These are phyloP conservation scores for Lanmaoa pseudosensibilis DNA, from an alignment of 768 basidiomycete species.

Conservation along the genomic window DNA sequence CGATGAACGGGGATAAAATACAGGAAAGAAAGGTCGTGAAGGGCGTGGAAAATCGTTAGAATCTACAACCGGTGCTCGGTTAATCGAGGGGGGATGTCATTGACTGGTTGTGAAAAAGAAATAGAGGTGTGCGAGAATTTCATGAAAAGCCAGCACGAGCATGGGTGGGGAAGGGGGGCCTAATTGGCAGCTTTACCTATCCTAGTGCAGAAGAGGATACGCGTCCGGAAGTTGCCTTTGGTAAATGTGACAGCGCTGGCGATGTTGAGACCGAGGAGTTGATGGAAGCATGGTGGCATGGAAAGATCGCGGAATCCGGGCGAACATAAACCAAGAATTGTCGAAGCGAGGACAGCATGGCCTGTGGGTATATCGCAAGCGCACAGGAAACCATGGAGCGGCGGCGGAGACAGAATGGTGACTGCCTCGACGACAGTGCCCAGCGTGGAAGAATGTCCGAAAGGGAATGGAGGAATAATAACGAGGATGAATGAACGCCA, in stretches of 20 bases:
- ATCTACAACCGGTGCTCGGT: conserved; percentile 13
- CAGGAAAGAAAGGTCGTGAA: conserved; percentile 25
- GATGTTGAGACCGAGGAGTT: conserved; percentile 24
- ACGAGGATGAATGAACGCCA: conserved; percentile 21
- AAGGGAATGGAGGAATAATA: conserved; percentile 21
- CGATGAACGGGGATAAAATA: too few species aligned
- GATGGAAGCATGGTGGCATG: conserved; percentile 25
- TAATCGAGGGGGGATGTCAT: conserved; percentile 3
- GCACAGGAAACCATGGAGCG: conserved; percentile 12
- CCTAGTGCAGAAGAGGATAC: conserved; percentile 1
- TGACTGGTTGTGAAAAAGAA: conserved; percentile 1
- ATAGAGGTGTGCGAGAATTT: conserved; percentile 4
- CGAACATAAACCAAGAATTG: conserved; percentile 20
- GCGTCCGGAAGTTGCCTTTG: conserved; percentile 21
- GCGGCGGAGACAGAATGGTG: conserved; percentile 11
- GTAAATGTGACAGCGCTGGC: neutral
- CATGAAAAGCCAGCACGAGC: conserved; percentile 7
- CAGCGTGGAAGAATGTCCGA: conserved; percentile 26
- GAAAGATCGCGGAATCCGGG: conserved; percentile 17
- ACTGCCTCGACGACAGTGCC: conserved; percentile 20
- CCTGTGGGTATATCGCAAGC: conserved; percentile 24
- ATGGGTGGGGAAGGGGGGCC: conserved; percentile 1
- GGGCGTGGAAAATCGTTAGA: conserved; percentile 29
- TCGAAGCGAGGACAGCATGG: conserved; percentile 17
- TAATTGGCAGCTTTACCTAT: conserved; percentile 1